These are phyloP conservation scores for Xylariaceae sp. DNA, from an alignment of 2,329 filamentous ascomycete species.

Conservation along the genomic window DNA sequence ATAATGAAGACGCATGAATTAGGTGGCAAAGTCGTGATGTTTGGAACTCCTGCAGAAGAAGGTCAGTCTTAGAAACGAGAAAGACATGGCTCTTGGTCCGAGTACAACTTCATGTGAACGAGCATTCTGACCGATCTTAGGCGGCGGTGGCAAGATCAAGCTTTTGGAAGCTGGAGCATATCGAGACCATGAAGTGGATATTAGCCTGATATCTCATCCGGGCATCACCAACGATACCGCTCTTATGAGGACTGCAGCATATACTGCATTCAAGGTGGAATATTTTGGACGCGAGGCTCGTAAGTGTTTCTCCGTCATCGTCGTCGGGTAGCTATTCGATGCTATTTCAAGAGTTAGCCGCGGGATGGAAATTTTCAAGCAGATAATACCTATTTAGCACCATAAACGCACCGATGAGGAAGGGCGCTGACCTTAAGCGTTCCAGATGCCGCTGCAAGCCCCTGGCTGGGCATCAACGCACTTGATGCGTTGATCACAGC, in stretches of 20 bases:
- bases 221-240: slow-evolving; percentile 48
- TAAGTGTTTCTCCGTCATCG: slow-evolving; percentile 3
- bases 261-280: slow-evolving; percentile 50
- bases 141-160: slow-evolving; percentile 53
- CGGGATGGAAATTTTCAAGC: too few species aligned
- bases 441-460: slow-evolving; percentile 54
- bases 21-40: slow-evolving; percentile 48
- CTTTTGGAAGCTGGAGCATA: slow-evolving; percentile 50
- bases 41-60: slow-evolving; percentile 59
- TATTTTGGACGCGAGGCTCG: slow-evolving; percentile 58
- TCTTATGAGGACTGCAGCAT: slow-evolving; percentile 56
- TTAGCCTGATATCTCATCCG: slow-evolving; percentile 47
- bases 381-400: not conserved
- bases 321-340: not conserved
- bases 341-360: too few species aligned
- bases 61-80: slow-evolving; percentile 29
- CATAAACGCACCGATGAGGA: not conserved
- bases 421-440: slow-evolving; percentile 6
- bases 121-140: slow-evolving; percentile 25
- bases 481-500: slow-evolving; percentile 57
- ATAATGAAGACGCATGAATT: slow-evolving; percentile 46
- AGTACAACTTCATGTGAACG: not conserved
- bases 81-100: not conserved
- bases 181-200: slow-evolving; percentile 40
- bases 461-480: slow-evolving; percentile 63